These are phyloP conservation scores for Triticum dicoccoides DNA, from an alignment of 176 grass and related monocot species.

Conservation along the genomic window DNA sequence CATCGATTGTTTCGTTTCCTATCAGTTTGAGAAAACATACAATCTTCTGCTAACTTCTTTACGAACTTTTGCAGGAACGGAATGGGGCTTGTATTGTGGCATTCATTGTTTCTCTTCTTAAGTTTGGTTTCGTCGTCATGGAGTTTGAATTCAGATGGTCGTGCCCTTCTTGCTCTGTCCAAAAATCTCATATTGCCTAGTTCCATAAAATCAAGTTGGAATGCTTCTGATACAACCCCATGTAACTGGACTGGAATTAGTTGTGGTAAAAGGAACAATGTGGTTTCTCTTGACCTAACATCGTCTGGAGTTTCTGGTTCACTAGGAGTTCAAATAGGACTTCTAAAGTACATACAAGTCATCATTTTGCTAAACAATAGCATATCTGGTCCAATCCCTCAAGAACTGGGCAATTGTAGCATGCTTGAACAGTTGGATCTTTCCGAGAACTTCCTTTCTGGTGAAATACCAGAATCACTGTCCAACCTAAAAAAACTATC, in stretches of 20 bases:
- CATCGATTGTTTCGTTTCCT: not conserved
- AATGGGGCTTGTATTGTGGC: conserved; percentile 36
- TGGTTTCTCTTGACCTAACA: conserved; percentile 48
- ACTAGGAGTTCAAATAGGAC: conserved; percentile 42
- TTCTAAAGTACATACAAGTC: conserved; percentile 31
- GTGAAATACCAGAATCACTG: conserved; percentile 62
- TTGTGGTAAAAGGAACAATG: conserved; percentile 19
- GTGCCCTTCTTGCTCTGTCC: conserved; percentile 50
- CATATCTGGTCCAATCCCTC: conserved; percentile 50
- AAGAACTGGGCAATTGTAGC: conserved; percentile 57
- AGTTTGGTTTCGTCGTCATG: conserved; percentile 24
- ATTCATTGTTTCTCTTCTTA: conserved; percentile 18
- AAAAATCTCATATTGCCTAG: conserved; percentile 42
- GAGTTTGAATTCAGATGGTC: conserved; percentile 53
- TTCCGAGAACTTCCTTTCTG: conserved; percentile 52
- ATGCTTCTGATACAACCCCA: conserved; percentile 34
- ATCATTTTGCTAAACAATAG: conserved; percentile 32
- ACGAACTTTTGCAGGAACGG: not conserved
- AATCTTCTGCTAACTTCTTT: not conserved
- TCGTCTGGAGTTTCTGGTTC: conserved; percentile 29
- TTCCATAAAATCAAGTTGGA: conserved; percentile 50
- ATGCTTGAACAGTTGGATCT: conserved; percentile 54
- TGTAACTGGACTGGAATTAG: conserved; percentile 55
- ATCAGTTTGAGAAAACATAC: not conserved
- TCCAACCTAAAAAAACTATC: conserved; percentile 47